Evolutionary conservation across 2,329 filamentous ascomycete species (phyloP).

Genomic region (Nothophoma quercina): DNA sequence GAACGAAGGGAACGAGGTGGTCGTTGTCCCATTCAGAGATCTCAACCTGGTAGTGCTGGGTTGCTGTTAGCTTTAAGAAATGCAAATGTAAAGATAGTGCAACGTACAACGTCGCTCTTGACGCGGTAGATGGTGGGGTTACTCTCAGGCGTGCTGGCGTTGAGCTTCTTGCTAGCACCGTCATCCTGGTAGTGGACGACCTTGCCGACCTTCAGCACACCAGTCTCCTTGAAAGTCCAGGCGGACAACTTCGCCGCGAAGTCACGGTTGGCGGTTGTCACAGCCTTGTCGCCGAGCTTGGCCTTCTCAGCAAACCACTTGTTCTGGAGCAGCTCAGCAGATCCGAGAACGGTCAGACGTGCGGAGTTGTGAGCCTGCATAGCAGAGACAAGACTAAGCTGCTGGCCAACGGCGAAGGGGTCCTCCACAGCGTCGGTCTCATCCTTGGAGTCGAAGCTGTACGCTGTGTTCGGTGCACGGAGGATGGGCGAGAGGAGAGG

Average conservation of each 20-base stretch:
- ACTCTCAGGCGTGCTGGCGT: constrained; percentile 54
- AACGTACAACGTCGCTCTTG: constrained; percentile 93
- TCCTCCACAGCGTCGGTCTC: constrained; percentile 77
- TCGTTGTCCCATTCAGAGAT: constrained; percentile 83
- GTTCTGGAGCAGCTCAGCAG: constrained; percentile 85
- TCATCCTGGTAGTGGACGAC: constrained; percentile 76
- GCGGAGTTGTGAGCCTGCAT: constrained; percentile 94
- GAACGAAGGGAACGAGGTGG: constrained; percentile 75
- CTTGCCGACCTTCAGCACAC: constrained; percentile 83
- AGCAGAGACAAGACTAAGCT: constrained; percentile 83
- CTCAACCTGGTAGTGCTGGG: constrained; percentile 83
- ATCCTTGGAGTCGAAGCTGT: constrained; percentile 94
- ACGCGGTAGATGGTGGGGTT: constrained; percentile 93
- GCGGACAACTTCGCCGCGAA: constrained; percentile 85
- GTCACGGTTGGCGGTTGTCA: constrained; percentile 77
- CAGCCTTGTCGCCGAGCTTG: constrained; percentile 60
- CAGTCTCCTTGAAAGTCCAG: constrained; percentile 97
- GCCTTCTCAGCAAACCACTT: constrained; percentile 87
- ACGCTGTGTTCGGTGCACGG: constrained; percentile 82
- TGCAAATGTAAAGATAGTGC: neutral
- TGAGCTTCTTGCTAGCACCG: constrained; percentile 59
- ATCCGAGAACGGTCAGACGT: constrained; percentile 83
- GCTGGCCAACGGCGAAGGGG: constrained; percentile 81
- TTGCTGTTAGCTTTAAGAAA: constrained; percentile 17
- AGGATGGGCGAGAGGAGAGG: constrained; percentile 82